These are phyloP conservation scores for Niebla homalea DNA, from an alignment of 495 filamentous ascomycete genomes.

Conservation along the genomic window DNA sequence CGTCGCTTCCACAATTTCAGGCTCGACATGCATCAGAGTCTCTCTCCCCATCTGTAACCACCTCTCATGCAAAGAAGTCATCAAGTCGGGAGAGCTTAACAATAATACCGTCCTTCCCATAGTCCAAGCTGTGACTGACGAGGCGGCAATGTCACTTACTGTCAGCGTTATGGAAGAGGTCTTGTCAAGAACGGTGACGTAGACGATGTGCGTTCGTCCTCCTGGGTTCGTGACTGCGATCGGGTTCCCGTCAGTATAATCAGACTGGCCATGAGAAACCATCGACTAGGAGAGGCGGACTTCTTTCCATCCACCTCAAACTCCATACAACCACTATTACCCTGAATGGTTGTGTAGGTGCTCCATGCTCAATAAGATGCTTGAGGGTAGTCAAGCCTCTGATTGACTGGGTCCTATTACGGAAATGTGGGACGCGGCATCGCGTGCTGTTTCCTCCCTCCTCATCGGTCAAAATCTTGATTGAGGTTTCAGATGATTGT, in stretches of 20 bases:
- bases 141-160: slow-evolving; percentile 37
- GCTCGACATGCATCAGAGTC: slow-evolving; percentile 46
- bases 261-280: background rate
- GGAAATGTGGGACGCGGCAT: slow-evolving; percentile 27
- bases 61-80: too few species aligned
- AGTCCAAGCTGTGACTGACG: slow-evolving; percentile 37
- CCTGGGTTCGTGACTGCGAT: slow-evolving; percentile 32
- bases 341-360: slow-evolving; percentile 24
- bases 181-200: slow-evolving; percentile 47
- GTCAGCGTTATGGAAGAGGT: slow-evolving; percentile 39
- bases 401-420: slow-evolving; percentile 20
- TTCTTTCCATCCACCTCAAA: slow-evolving; percentile 28
- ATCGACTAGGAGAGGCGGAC: slow-evolving; percentile 3
- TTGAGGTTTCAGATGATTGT: slow-evolving; percentile 17
- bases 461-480: slow-evolving; percentile 27
- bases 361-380: slow-evolving; percentile 31
- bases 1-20: slow-evolving; percentile 39
- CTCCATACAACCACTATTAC: slow-evolving; percentile 36
- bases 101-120: slow-evolving; percentile 42
- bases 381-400: slow-evolving; percentile 31
- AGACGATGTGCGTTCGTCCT: slow-evolving; percentile 29
- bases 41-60: slow-evolving; percentile 29
- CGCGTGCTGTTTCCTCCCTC: slow-evolving; percentile 25
- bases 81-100: slow-evolving; percentile 37
- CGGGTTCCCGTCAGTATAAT: background rate